These are phyloP conservation scores for Nigrospora oryzae DNA, from an alignment of 2,329 filamentous ascomycete genomes.

Conservation along the genomic window DNA sequence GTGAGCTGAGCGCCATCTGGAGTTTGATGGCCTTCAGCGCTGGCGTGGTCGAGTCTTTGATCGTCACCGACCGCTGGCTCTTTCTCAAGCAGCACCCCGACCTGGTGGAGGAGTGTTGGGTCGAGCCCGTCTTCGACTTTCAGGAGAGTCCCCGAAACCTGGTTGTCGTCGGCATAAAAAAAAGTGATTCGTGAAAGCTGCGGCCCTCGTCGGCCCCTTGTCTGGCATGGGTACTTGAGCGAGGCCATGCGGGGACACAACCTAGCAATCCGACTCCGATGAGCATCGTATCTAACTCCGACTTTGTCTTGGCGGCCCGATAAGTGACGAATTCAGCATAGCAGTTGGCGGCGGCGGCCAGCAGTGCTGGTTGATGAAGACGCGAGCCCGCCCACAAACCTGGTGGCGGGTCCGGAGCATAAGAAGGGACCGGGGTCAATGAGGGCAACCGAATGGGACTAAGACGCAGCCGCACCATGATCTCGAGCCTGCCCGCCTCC, in stretches of 20 bases:
- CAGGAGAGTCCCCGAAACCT: conserved; percentile 77
- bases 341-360: too few relatives aligned
- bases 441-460: too few relatives aligned
- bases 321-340: too few relatives aligned
- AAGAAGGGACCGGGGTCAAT: too few relatives aligned
- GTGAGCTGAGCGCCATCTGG: conserved; percentile 84
- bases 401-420: too few relatives aligned
- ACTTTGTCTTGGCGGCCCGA: neutral
- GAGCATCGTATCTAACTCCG: too few relatives aligned
- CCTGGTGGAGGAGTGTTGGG: conserved; percentile 70
- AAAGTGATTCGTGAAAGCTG: conserved; percentile 18
- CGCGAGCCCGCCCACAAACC: too few relatives aligned
- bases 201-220: neutral
- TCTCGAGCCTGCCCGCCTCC: too few relatives aligned
- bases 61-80: conserved; percentile 84
- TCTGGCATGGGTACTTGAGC: neutral
- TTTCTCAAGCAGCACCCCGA: conserved; percentile 73
- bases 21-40: conserved; percentile 94
- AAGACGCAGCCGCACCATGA: too few relatives aligned
- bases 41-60: conserved; percentile 77
- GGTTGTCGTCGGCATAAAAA: conserved; percentile 87
- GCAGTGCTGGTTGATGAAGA: too few relatives aligned
- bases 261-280: too few relatives aligned
- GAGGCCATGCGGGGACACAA: too few relatives aligned
- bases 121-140: conserved; percentile 90